Evolutionary conservation across 2,329 filamentous ascomycete species (phyloP).

Genomic region (Penicillium brasilianum): DNA sequence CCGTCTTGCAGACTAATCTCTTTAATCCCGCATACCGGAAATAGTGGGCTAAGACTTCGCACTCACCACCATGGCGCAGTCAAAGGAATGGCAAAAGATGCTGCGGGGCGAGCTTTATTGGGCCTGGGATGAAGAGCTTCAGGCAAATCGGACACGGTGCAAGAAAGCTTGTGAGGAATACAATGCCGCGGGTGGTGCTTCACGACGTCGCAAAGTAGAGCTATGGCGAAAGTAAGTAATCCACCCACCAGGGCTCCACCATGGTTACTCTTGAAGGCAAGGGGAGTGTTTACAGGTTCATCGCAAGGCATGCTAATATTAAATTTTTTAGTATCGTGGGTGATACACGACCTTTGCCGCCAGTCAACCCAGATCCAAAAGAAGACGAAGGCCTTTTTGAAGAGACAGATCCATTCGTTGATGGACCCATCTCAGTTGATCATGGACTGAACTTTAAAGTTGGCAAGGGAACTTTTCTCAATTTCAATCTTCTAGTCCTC

Average conservation of each 20-base stretch:
- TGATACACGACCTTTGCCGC: slow-evolving; percentile 32
- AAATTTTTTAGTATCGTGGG: slow-evolving; percentile 25
- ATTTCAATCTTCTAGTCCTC: slow-evolving; percentile 64
- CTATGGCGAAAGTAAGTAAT: slow-evolving; percentile 34
- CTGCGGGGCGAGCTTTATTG: slow-evolving; percentile 35
- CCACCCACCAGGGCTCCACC: background rate
- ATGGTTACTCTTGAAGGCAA: background rate
- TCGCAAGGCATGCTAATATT: background rate
- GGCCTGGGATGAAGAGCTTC: slow-evolving; percentile 35
- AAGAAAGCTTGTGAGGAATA: slow-evolving; percentile 35
- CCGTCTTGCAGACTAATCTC: too few species aligned
- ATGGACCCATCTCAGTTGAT: slow-evolving; percentile 66
- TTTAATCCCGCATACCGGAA: background rate
- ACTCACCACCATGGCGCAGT: slow-evolving; percentile 23
- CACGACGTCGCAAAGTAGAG: slow-evolving; percentile 33
- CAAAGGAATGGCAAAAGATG: slow-evolving; percentile 39
- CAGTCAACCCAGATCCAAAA: slow-evolving; percentile 24
- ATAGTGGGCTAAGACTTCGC: background rate
- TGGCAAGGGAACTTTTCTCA: slow-evolving; percentile 51
- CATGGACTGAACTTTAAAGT: slow-evolving; percentile 70
- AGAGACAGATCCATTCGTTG: slow-evolving; percentile 57
- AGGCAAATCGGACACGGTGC: slow-evolving; percentile 35
- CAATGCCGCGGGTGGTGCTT: slow-evolving; percentile 30
- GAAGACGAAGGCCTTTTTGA: slow-evolving; percentile 32
- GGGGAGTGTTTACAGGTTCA: background rate